Conservation (phyloP, 257 asterid genomes). For the Paraleonurus japonicus region DNA sequence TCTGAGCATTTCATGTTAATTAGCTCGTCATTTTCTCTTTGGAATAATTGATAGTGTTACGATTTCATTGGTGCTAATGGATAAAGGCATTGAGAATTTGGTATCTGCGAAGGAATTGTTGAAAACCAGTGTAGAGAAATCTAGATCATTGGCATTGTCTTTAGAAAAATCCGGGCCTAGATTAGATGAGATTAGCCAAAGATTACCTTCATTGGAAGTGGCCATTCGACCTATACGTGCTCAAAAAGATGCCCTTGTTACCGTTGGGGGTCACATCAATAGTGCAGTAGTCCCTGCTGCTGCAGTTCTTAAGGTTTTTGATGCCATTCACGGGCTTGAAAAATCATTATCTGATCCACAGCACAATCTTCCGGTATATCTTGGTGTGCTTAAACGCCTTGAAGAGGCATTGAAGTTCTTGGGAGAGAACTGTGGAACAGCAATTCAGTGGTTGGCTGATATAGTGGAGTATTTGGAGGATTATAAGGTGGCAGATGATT, state of each 20-base stretch:
- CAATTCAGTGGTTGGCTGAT: conserved; percentile 85
- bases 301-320: conserved; percentile 91
- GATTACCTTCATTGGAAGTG: conserved; percentile 68
- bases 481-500: conserved; percentile 68
- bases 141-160: conserved; percentile 50
- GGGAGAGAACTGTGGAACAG: conserved; percentile 80
- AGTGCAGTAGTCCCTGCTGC: conserved; percentile 92
- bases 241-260: conserved; percentile 51
- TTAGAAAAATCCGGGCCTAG: conserved; percentile 66
- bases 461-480: conserved; percentile 88
- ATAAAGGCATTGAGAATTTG: conserved; percentile 54
- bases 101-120: conserved; percentile 62
- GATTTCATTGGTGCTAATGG: conserved; percentile 40
- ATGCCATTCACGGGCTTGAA: conserved; percentile 86
- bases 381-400: conserved; percentile 74
- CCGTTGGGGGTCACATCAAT: conserved; percentile 79
- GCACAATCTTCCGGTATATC: conserved; percentile 60
- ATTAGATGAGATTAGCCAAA: conserved; percentile 62
- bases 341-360: conserved; percentile 77
- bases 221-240: conserved; percentile 78
- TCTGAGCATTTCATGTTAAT: conserved; percentile 3
- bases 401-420: conserved; percentile 73
- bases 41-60: conserved; percentile 17
- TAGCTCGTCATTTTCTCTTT: not conserved
- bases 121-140: conserved; percentile 64